Percentiles rank a stretch among this genome's conserved stretches.
phyloP scores from a whole-genome alignment of 495 filamentous ascomycete genomes.

The Podospora appendiculata region DNA sequence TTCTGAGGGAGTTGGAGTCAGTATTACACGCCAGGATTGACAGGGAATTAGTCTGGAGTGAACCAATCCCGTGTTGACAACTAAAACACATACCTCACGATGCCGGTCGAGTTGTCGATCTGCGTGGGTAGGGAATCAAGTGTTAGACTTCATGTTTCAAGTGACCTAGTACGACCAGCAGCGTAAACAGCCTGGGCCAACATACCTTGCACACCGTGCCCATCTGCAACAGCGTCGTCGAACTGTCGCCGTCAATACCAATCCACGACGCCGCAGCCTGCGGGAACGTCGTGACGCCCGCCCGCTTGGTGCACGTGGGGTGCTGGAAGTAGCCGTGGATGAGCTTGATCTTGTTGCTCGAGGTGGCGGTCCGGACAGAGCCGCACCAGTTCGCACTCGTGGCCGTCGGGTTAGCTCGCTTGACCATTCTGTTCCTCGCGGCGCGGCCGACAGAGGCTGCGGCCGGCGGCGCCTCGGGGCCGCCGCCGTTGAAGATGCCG shows the following conservation, averaged over 20 bases:
- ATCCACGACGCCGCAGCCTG: constrained; percentile 22
- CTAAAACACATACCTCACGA: constrained; percentile 8
- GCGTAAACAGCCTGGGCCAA: neutral
- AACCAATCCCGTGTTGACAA: neutral
- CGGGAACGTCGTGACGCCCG: constrained; percentile 12
- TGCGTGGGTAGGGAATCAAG: neutral
- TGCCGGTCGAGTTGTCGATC: constrained; percentile 16
- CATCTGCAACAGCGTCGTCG: constrained; percentile 17
- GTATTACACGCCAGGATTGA: too few relatives aligned
- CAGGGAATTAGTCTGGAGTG: too few relatives aligned
- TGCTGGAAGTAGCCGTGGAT: constrained; percentile 18
- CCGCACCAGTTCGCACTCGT: constrained; percentile 25
- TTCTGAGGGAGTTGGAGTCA: constrained; percentile 2
- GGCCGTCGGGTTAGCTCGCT: constrained; percentile 11
- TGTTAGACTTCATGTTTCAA: neutral
- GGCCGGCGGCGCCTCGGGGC: neutral
- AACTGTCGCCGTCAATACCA: constrained; percentile 23
- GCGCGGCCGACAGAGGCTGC: too few relatives aligned
- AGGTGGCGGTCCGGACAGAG: constrained; percentile 12
- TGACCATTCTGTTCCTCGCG: neutral
- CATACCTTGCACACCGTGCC: constrained; percentile 24
- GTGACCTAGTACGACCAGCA: neutral
- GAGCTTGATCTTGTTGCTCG: constrained; percentile 15
- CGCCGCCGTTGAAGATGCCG: neutral
- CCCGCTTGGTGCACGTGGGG: constrained; percentile 14